Percentiles rank a stretch among this genome's conserved stretches.
Evolutionary conservation across 257 asterid species (phyloP).

Genomic region (Solanum arcanum): DNA sequence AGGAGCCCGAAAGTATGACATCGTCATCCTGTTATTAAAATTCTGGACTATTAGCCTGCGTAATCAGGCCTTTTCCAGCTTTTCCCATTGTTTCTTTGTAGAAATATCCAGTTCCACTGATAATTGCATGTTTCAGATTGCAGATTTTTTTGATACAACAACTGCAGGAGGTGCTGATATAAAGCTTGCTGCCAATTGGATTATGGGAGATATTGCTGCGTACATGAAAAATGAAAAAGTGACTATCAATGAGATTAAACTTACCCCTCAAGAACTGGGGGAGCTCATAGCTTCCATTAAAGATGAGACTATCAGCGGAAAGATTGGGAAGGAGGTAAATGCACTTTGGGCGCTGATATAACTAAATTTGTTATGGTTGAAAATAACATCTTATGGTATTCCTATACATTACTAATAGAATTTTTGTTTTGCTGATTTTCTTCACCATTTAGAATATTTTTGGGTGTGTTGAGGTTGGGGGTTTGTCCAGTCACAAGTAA

Average conservation of each 20-base stretch:
- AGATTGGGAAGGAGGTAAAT: slow-evolving; percentile 92
- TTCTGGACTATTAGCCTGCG: not conserved
- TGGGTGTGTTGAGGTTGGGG: not conserved
- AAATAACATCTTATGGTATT: not conserved
- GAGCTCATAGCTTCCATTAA: slow-evolving; percentile 81
- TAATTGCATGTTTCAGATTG: slow-evolving; percentile 41
- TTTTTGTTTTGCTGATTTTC: not conserved
- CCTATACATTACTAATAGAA: not conserved
- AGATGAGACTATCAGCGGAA: slow-evolving; percentile 86
- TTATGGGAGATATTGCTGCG: slow-evolving; percentile 97
- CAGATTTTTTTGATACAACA: slow-evolving; percentile 77
- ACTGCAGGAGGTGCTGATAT: slow-evolving; percentile 63
- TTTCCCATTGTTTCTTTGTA: not conserved
- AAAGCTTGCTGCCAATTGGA: slow-evolving; percentile 88
- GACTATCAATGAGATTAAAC: slow-evolving; percentile 60
- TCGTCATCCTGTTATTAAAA: not conserved
- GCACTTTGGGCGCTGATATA: not conserved
- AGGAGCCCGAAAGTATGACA: not conserved
- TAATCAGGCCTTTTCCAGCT: not conserved
- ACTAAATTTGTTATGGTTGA: not conserved
- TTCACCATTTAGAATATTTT: not conserved
- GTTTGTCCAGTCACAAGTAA: not conserved
- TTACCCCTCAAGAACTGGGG: slow-evolving; percentile 67
- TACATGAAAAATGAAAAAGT: slow-evolving; percentile 81
- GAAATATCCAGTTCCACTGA: not conserved